Evolutionary conservation across 1,139 yeast species (phyloP), one percentile per base, ranked within the genome.

Genomic region (Suhomyces maxii): DNA sequence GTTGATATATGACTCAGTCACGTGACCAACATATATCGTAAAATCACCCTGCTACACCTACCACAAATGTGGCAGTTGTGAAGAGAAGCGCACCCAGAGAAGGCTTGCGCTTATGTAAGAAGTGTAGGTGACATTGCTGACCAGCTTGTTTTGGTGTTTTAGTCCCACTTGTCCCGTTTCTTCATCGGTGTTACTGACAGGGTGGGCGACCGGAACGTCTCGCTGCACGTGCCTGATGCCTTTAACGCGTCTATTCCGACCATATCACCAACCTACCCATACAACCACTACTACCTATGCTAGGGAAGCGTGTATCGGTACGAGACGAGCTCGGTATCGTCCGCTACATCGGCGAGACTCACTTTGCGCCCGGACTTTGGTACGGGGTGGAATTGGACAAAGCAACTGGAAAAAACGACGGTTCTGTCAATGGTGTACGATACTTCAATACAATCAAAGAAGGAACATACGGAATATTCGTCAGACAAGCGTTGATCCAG

Each of bases 391-490:
- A 85, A 56, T 72, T 89, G 34, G 81, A 79, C 30, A 68, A 69
- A 11, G 80, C 86, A 0, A 59, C 59, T 0, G 98, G 97, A 1
- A 87, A 84, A 63, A 89, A 91, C 57, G 80, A 90, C 57, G 98
- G 98, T 0, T 68, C 84, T 1, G 80, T 90, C 0, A 71, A 81
- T 28, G 95, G 89, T 0, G 65, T 67, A 0, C 55, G 71, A 40
- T 89, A 90, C 62, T 91, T 91, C 55, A 65, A 71, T 2, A 77
- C 89, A 36, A 52, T 59, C 26, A 68, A 69, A 2, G 49, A 64
- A 52, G 60, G 65, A 2, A 54, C 50, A 12, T 77, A 78, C 60
- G 97, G 97, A 0, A 62, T 84, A 2, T 85, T 85, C 62, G 84
- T 81, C 2, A 70, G 81, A 37, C 76, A 79, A 36, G 38, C 57